Conservation (phyloP, 2,329 filamentous ascomycete species). For the Chaetomium globosum region DNA sequence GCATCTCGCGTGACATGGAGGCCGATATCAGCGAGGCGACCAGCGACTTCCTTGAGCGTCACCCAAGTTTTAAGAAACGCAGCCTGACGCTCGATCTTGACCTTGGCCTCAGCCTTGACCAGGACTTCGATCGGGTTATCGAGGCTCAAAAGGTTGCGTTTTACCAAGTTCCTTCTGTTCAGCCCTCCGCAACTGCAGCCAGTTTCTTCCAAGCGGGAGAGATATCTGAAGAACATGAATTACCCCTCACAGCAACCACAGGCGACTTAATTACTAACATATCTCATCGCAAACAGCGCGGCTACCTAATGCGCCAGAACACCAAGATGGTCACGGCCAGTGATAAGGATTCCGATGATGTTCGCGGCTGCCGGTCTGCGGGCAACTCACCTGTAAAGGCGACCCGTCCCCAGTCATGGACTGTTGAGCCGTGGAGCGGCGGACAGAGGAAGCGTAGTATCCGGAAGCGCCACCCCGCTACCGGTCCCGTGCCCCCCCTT, state of each 20-base stretch:
- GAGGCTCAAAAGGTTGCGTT: constrained; percentile 92
- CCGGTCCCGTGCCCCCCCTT: constrained; percentile 74
- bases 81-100: constrained; percentile 83
- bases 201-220: constrained; percentile 46
- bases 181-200: constrained; percentile 32
- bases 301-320: constrained; percentile 97
- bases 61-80: constrained; percentile 76
- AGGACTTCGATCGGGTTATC: constrained; percentile 93
- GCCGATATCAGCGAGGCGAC: constrained; percentile 42
- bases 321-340: constrained; percentile 96
- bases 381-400: constrained; percentile 74
- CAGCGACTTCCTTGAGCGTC: constrained; percentile 58
- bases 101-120: constrained; percentile 81
- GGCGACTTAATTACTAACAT: constrained; percentile 60
- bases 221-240: constrained; percentile 46
- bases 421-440: constrained; percentile 94
- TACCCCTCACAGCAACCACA: constrained; percentile 28
- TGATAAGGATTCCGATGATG: constrained; percentile 66
- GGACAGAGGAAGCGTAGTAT: constrained; percentile 68
- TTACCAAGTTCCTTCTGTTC: constrained; percentile 38
- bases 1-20: constrained; percentile 54
- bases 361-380: constrained; percentile 58
- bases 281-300: constrained; percentile 74
- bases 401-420: constrained; percentile 86
- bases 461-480: constrained; percentile 58